phyloP scores from a whole-genome alignment of 1,284 basidiomycete species.

The Sporisorium graminicola region DNA sequence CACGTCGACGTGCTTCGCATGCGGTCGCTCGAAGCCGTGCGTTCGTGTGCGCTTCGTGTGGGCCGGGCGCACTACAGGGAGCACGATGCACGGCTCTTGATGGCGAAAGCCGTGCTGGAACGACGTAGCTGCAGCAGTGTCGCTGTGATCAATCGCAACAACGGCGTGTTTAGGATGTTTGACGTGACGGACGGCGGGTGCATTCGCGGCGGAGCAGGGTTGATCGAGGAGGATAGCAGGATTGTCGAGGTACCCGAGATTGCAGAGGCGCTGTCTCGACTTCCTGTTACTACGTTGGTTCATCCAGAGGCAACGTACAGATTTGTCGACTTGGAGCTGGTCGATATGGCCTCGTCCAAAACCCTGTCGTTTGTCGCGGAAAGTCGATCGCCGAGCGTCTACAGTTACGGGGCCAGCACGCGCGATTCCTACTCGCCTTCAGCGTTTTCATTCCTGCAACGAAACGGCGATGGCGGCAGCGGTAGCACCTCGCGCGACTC shows the following conservation, averaged over 20 bases:
- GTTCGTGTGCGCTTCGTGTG: constrained; percentile 73
- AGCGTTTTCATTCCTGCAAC: constrained; percentile 23
- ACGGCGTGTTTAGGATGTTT: constrained; percentile 75
- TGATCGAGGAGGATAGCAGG: constrained; percentile 71
- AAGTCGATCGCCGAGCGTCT: constrained; percentile 12
- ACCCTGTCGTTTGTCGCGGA: constrained; percentile 1
- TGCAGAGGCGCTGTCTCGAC: constrained; percentile 8
- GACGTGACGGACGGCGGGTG: constrained; percentile 80
- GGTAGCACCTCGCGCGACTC: constrained; percentile 15
- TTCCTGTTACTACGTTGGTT: constrained; percentile 19
- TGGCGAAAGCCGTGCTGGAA: constrained; percentile 73
- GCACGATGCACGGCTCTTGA: constrained; percentile 78
- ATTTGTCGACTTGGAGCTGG: constrained; percentile 32
- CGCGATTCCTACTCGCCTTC: constrained; percentile 31
- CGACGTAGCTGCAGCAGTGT: constrained; percentile 76
- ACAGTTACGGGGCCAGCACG: constrained; percentile 9
- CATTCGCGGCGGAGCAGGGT: constrained; percentile 74
- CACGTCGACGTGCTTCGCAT: constrained; percentile 77
- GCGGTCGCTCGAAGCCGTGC: constrained; percentile 75
- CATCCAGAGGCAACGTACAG: constrained; percentile 17
- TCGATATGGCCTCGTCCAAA: constrained; percentile 33
- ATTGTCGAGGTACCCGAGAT: constrained; percentile 73
- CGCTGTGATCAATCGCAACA: constrained; percentile 78
- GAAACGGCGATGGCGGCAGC: background rate
- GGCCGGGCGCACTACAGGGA: constrained; percentile 82